Conservation (phyloP, 73 alveolate species). For the Halteria grandinella region DNA sequence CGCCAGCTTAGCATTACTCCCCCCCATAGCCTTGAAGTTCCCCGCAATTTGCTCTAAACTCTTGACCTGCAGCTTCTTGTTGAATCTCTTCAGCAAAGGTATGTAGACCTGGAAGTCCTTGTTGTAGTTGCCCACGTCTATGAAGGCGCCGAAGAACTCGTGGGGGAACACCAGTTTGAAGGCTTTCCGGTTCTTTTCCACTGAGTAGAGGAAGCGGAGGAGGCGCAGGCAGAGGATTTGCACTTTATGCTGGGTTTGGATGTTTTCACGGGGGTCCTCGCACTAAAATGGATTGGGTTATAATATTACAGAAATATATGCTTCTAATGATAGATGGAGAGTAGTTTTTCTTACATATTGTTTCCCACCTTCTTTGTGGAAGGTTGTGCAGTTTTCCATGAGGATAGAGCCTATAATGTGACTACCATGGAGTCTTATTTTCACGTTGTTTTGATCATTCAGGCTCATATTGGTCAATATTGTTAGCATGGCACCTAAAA, state of each 20-base stretch:
- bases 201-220: slow-evolving; percentile 40
- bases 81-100: slow-evolving; percentile 50
- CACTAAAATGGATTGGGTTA: slow-evolving; percentile 59
- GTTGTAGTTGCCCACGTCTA: slow-evolving; percentile 86
- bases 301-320: too few species aligned
- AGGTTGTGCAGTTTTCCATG: slow-evolving; percentile 56
- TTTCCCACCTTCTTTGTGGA: slow-evolving; percentile 5
- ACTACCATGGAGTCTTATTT: slow-evolving; percentile 70
- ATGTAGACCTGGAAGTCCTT: slow-evolving; percentile 70
- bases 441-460: slow-evolving; percentile 70
- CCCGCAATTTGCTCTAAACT: slow-evolving; percentile 60
- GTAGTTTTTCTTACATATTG: slow-evolving; percentile 46
- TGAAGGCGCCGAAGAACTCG: slow-evolving; percentile 79
- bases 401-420: slow-evolving; percentile 51
- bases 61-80: slow-evolving; percentile 62
- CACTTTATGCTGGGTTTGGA: slow-evolving; percentile 58
- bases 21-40: slow-evolving; percentile 55
- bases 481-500: slow-evolving; percentile 56
- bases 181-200: slow-evolving; percentile 64
- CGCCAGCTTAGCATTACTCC: too few species aligned
- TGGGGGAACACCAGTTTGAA: slow-evolving; percentile 73
- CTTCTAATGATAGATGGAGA: too few species aligned
- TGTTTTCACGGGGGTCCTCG: slow-evolving; percentile 66
- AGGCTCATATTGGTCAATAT: slow-evolving; percentile 65
- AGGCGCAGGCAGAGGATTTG: slow-evolving; percentile 60